Percentiles rank a stretch among this genome's conserved stretches.
Conservation (phyloP, 352 stramenopile genomes). For the Globisporangium abappressorium region DNA sequence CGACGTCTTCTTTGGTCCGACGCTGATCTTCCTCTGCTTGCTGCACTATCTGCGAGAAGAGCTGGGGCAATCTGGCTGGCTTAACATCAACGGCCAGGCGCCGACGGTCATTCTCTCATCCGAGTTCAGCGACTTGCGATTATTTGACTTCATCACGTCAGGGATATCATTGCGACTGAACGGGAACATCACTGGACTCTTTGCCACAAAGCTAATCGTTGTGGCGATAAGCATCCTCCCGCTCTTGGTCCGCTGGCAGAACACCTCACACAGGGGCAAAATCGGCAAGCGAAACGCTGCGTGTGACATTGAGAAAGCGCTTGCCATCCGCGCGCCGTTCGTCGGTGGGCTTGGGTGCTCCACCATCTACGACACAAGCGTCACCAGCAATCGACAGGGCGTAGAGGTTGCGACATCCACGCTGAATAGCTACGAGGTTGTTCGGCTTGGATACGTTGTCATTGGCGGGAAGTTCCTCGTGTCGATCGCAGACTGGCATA, state of each 20-base stretch:
- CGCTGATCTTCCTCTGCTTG: slow-evolving; percentile 19
- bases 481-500: slow-evolving; percentile 23
- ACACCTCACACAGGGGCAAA: slow-evolving; percentile 7
- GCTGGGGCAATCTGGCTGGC: slow-evolving; percentile 1
- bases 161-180: slow-evolving; percentile 12
- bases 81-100: slow-evolving; percentile 7
- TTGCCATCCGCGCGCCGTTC: slow-evolving; percentile 13
- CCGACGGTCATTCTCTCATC: slow-evolving; percentile 7
- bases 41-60: slow-evolving; percentile 22
- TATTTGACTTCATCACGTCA: slow-evolving; percentile 11
- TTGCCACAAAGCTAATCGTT: slow-evolving; percentile 11
- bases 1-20: slow-evolving; percentile 23
- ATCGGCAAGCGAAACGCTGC: neutral
- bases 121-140: slow-evolving; percentile 12
- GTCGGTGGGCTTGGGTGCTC: slow-evolving; percentile 13
- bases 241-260: slow-evolving; percentile 14
- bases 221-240: slow-evolving; percentile 13
- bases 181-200: slow-evolving; percentile 13
- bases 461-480: slow-evolving; percentile 17
- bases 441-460: slow-evolving; percentile 20
- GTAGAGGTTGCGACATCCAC: neutral
- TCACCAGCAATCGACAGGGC: neutral
- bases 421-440: slow-evolving; percentile 18
- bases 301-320: slow-evolving; percentile 12
- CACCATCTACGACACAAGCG: slow-evolving; percentile 3